phyloP scores from a whole-genome alignment of 306 rosid species.

The Hippophae rhamnoides region DNA sequence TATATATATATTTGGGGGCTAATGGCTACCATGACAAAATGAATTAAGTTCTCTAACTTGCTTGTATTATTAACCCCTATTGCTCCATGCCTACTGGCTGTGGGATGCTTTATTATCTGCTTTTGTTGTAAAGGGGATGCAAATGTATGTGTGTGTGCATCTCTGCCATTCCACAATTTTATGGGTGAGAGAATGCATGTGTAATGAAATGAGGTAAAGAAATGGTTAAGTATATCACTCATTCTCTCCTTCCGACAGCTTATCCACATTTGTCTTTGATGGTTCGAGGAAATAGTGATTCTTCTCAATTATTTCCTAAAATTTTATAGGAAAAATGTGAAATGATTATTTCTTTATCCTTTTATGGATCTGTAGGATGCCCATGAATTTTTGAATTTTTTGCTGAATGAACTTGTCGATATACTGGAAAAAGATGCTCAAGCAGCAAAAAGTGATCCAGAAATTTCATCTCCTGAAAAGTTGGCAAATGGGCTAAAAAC shows the following conservation, averaged over 20 bases:
- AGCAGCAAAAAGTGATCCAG: conserved; percentile 66
- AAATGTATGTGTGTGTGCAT: too few relatives aligned
- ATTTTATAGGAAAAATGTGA: background rate
- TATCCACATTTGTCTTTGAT: conserved; percentile 5
- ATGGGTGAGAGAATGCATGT: background rate
- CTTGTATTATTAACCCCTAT: too few relatives aligned
- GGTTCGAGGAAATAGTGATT: background rate
- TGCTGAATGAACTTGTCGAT: conserved; percentile 96
- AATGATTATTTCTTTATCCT: conserved; percentile 10
- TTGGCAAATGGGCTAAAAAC: conserved; percentile 62
- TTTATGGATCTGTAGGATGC: conserved; percentile 70
- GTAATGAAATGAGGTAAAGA: background rate
- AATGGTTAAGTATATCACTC: background rate
- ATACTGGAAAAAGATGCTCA: conserved; percentile 97
- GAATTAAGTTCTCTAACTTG: too few relatives aligned
- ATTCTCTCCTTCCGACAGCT: background rate
- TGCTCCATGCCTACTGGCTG: too few relatives aligned
- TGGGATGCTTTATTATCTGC: too few relatives aligned
- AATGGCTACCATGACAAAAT: too few relatives aligned
- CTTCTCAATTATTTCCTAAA: background rate
- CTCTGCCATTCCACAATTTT: conserved; percentile 1
- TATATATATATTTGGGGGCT: too few relatives aligned
- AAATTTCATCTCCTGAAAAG: conserved; percentile 58
- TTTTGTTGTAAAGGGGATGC: too few relatives aligned
- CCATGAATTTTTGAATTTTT: conserved; percentile 94